Conservation (phyloP, 768 basidiomycete genomes). For the Amanita brunnescens region DNA sequence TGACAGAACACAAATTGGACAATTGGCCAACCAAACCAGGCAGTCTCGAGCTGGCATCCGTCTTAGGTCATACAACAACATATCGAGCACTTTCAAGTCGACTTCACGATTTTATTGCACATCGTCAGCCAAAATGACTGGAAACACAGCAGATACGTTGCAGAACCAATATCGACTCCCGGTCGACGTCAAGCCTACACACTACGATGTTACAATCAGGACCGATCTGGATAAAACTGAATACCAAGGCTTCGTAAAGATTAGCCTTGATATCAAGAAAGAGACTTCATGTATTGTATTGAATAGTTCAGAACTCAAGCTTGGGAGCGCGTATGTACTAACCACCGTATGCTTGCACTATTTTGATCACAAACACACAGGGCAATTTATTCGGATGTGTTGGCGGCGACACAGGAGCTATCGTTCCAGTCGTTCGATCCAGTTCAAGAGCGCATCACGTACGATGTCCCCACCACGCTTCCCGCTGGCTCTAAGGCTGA, state of each 20-base stretch:
- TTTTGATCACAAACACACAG: constrained; percentile 13
- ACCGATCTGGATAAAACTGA: constrained; percentile 73
- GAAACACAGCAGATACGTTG: constrained; percentile 13
- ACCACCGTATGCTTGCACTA: background rate
- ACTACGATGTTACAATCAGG: constrained; percentile 72
- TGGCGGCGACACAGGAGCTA: constrained; percentile 37
- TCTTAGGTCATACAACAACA: background rate
- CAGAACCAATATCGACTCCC: constrained; percentile 53
- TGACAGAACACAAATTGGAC: background rate
- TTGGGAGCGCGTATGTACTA: constrained; percentile 40
- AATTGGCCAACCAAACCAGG: background rate
- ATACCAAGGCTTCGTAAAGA: constrained; percentile 72
- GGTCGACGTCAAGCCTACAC: constrained; percentile 53
- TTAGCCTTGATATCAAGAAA: constrained; percentile 59
- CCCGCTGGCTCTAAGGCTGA: constrained; percentile 62
- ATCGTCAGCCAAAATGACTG: constrained; percentile 20
- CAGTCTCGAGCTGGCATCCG: background rate
- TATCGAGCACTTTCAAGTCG: background rate
- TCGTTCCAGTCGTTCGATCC: constrained; percentile 46
- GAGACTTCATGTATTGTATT: constrained; percentile 56
- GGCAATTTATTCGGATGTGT: constrained; percentile 45
- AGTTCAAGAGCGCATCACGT: constrained; percentile 53
- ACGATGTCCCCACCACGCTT: constrained; percentile 50
- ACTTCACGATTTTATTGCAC: background rate
- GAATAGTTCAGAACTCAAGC: constrained; percentile 52